Evolutionary conservation across 2,329 filamentous ascomycete genomes (phyloP), one percentile per base, ranked within the genome.

Genomic region (Microdochium trichocladiopsis): DNA sequence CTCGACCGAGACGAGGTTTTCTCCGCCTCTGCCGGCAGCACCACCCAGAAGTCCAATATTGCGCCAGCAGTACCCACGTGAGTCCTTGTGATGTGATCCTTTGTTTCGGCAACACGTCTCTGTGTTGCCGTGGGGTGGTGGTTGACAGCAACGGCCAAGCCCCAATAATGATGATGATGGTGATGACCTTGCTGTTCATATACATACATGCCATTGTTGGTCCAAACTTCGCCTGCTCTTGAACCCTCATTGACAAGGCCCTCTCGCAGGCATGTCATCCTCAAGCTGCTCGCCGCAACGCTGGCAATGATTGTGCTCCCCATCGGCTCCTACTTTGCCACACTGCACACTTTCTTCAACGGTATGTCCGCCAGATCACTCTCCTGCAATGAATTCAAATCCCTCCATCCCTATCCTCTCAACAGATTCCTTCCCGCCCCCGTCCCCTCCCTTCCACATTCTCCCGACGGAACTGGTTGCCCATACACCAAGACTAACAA

Each of bases 241-340:
- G n/a, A n/a, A n/a, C n/a, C n/a, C n/a, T 37, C 37, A n/a, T 33
- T 48, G n/a, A 37, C n/a, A 23, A 48, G 22, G 52, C 53, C 57
- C 4, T 57, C 47, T 48, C 21, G 11, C 52, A 90, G 90, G 53
- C 78, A 87, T 64, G 91, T 97, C 58, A 94, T 99, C 58, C 73
- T 86, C 64, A 99, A 97, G 73, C 83, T 99, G 21, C 78, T 97
- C 16, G 85, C 81, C 57, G 97, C 96, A 72, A 95, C 92, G 0
- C 75, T 92, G 37, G 92, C 91, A 65, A 97, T 99, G 93, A 80
- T 96, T 55, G 80, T 87, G 16, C 71, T 88, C 21, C 94, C 94
- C 14, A 90, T 99, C 60, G 86, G 89, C 41, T 90, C 88, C 43
- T 99, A 96, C 71, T 99, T 95, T 68, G 63, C 88, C 47, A 88